Evolutionary conservation across 371 early-diverging fungal species (phyloP), one percentile per base, ranked within the genome.

Genomic region (Rhizopus delemar): DNA sequence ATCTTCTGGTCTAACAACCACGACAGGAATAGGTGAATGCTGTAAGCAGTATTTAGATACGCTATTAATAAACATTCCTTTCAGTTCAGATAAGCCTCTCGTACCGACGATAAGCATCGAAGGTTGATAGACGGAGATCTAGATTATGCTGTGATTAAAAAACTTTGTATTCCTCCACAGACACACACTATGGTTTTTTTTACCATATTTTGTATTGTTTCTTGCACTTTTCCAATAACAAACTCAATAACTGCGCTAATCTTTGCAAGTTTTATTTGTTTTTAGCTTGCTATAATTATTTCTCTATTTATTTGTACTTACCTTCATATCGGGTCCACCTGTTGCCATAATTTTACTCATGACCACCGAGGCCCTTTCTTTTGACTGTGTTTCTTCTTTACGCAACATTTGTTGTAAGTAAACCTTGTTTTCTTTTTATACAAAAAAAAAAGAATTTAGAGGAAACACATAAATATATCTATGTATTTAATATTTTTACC

Each of bases 91-190:
- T 22, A 83, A 67, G 33, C 85, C 85, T 53, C 83, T 67, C n/a
- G 85, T 83, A 29, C 85, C 85, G 2, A 85, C 85, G 53, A 85
- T 78, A n/a, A 85, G 62, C 70, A 85, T 68, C 8, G 83, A 81
- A 16, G 85, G 85, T 33, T 83, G 70, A 53, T 85, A 85, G 49
- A 85, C 65, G 7, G 77, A 63, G 50, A 82, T 85, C 85, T 85
- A 60, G 6, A 29, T 8, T 15, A n/a, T 15, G 8, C 43, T 43
- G 15, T 43, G 36, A 36, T 8, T 36, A 36, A 36, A 36, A 11
- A 36, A 36, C 22, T 22, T 22, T 22, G 22, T 22, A 22, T 22
- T 22, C 22, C 22, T 22, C 22, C 22, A 22, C 22, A 22, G 22
- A 22, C 6, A 36, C 36, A 36, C 6, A 2, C 36, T 36, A 39